Evolutionary conservation across 306 rosid genomes (phyloP).

Genomic region (Quercus rubra): DNA sequence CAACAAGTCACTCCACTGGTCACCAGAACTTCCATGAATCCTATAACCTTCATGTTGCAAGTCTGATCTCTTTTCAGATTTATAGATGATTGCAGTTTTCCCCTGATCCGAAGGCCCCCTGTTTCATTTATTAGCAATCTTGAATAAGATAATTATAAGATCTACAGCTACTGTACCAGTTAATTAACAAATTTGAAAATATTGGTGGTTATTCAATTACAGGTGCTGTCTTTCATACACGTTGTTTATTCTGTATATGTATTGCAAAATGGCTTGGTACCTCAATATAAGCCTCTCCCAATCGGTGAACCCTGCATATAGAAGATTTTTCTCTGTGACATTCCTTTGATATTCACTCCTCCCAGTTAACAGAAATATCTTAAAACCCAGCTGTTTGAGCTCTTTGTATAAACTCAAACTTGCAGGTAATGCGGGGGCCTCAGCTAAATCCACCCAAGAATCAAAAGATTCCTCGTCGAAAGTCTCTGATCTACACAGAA

Average conservation of each 20-base stretch:
- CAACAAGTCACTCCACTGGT: conserved; percentile 89
- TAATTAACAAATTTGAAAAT: background rate
- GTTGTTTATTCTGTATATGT: too few relatives aligned
- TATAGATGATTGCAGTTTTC: conserved; percentile 54
- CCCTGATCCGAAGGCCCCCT: conserved; percentile 70
- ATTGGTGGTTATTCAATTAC: too few relatives aligned
- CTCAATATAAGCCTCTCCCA: conserved; percentile 87
- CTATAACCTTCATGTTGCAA: conserved; percentile 51
- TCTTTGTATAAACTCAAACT: conserved; percentile 57
- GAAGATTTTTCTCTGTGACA: conserved; percentile 57
- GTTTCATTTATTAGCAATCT: conserved; percentile 21
- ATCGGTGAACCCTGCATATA: conserved; percentile 41
- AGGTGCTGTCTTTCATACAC: too few relatives aligned
- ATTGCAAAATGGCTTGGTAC: conserved; percentile 24
- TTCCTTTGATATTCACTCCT: conserved; percentile 67
- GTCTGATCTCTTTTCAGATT: conserved; percentile 79
- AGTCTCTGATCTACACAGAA: conserved; percentile 40
- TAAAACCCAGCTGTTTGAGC: conserved; percentile 52
- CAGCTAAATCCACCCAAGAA: conserved; percentile 62
- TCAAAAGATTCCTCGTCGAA: conserved; percentile 55
- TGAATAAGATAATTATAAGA: background rate
- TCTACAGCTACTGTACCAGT: background rate
- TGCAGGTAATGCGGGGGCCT: conserved; percentile 66
- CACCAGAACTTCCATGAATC: conserved; percentile 86
- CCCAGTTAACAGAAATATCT: conserved; percentile 68